Base-by-base conservation (phyloP, 805 yeast genomes). In the Starmerella sp. region DNA sequence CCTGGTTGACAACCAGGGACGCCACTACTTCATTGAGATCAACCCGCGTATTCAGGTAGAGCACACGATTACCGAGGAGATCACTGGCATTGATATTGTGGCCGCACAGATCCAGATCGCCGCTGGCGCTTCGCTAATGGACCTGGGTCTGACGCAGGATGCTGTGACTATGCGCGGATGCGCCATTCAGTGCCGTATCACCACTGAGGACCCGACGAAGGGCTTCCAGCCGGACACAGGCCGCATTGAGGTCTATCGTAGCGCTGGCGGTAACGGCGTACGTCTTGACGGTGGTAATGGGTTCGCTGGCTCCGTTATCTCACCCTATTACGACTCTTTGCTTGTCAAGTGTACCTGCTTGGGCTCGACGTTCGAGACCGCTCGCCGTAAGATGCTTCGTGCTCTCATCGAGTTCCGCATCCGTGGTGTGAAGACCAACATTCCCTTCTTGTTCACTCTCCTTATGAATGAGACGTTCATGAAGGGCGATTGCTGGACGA, bases 231-330 rank as follows among this genome's bases (percentile, higher is more conserved):
- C 98, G 14, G 98, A 91, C 69, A 93, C 97, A 3, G 98, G 98
- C 69, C 89, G 90, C 73, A 85, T 91, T 65, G 98, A 91, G 72
- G 98, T 91, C 47, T 91, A 91, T 77, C 82, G 97, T 71, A 89
- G 97, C 47, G 87, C 97, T 28, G 98, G 98, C 73, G 99, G 99
- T 77, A 93, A 93, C 68, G 99, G 99, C 71, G 97, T 93, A 48
- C 83, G 99, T 75, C 78, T 93, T 64, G 98, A 91, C 67, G 98
- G 98, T 75, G 97, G 97, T 74, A 91, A 91, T 69, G 97, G 96
- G 4, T 91, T 88, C 71, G 95, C 96, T 11, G 98, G 98, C 61
- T 86, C 97, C 28, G 82, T 93, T 62, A 93, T 91, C 63, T 84
- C 96, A 36, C 98, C 98, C 43, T 96, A 88, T 73, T 91, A 91